Conservation (phyloP, 176 grass and related monocot genomes). For the Olyra latifolia region DNA sequence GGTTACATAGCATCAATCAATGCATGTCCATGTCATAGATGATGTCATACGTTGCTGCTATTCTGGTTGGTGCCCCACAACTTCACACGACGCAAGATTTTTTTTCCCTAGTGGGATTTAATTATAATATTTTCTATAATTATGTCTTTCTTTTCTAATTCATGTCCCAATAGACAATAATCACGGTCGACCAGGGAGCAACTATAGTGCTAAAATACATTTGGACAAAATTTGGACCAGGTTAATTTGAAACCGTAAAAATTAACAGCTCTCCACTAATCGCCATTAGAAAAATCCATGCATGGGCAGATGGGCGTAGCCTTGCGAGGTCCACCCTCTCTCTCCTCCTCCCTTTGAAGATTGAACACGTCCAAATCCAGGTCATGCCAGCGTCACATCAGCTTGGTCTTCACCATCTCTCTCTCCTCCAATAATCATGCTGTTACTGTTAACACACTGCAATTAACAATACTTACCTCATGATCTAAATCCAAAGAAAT, state of each 20-base stretch:
- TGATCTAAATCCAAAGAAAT: background rate
- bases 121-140: background rate
- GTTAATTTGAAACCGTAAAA: background rate
- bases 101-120: background rate
- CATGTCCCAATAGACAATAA: background rate
- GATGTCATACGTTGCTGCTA: background rate
- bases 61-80: constrained; percentile 11
- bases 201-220: background rate
- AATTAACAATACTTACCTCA: background rate
- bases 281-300: background rate
- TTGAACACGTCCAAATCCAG: constrained; percentile 23
- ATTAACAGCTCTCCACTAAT: background rate
- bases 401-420: constrained; percentile 33
- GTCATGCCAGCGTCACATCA: constrained; percentile 2
- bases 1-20: constrained; percentile 4
- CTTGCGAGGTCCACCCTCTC: background rate
- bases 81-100: background rate
- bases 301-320: background rate
- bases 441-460: background rate
- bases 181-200: background rate
- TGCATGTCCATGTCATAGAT: constrained; percentile 18
- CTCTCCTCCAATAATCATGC: background rate
- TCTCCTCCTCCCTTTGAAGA: background rate
- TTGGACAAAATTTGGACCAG: background rate
- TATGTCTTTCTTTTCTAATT: background rate